phyloP scores from a whole-genome alignment of 1,284 basidiomycete genomes.

The Termitomyces sp. region DNA sequence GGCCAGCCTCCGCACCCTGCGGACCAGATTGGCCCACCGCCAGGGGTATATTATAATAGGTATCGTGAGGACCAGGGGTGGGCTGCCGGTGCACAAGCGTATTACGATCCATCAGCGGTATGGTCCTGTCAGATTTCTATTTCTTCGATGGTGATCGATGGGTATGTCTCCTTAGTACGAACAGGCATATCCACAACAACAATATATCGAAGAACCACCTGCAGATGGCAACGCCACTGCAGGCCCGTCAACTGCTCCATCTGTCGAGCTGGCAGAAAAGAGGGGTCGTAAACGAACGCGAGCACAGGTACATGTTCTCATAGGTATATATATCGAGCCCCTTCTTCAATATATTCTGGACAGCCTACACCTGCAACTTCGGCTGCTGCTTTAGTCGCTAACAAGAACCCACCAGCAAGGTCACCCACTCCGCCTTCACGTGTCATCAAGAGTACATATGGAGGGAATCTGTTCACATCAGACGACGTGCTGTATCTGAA shows the following conservation, averaged over 20 bases:
- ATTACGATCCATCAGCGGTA: conserved; percentile 47
- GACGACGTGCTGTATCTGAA: conserved; percentile 77
- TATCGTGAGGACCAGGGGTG: conserved; percentile 56
- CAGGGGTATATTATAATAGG: conserved; percentile 49
- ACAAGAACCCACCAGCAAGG: conserved; percentile 60
- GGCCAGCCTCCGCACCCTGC: conserved; percentile 37
- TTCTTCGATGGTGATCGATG: neutral
- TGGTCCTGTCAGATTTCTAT: neutral
- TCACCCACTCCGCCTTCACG: conserved; percentile 76
- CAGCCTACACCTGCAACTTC: conserved; percentile 57
- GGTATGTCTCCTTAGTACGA: conserved; percentile 26
- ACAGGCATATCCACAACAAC: conserved; percentile 27
- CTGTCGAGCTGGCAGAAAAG: conserved; percentile 25
- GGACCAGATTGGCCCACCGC: conserved; percentile 41
- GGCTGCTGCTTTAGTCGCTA: conserved; percentile 58
- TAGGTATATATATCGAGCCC: neutral
- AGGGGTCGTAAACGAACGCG: conserved; percentile 65
- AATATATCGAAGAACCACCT: conserved; percentile 38
- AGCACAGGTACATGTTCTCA: conserved; percentile 37
- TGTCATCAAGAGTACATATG: conserved; percentile 81
- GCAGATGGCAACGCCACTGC: conserved; percentile 29
- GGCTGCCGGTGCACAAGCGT: conserved; percentile 42
- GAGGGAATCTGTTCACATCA: conserved; percentile 76
- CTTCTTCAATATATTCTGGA: conserved; percentile 5
- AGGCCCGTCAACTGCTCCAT: conserved; percentile 30